Percentiles rank a stretch among this genome's conserved stretches.
These are phyloP conservation scores for Euphorbia pulcherrima DNA, from an alignment of 345 rosid genomes.

Conservation along the genomic window DNA sequence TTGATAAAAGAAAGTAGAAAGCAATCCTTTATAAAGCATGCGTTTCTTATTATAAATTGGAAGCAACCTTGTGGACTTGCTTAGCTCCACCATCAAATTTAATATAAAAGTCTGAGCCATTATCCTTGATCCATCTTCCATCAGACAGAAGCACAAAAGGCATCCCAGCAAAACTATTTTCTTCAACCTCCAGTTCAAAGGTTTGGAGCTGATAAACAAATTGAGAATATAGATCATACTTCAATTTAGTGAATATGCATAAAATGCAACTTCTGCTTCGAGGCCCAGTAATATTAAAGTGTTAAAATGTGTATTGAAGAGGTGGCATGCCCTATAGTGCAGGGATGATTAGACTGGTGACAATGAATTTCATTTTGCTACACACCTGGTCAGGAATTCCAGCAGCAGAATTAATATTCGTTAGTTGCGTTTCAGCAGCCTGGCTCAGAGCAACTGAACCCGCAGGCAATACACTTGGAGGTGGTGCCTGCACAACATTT, in stretches of 20 bases:
- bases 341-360: slow-evolving; percentile 11
- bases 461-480: slow-evolving; percentile 57
- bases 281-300: neutral
- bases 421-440: slow-evolving; percentile 64
- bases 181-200: slow-evolving; percentile 68
- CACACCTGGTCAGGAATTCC: slow-evolving; percentile 64
- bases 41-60: slow-evolving; percentile 16
- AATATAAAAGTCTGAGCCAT: slow-evolving; percentile 70
- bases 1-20: slow-evolving; percentile 15
- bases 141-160: slow-evolving; percentile 76
- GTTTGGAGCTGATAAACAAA: slow-evolving; percentile 63
- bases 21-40: slow-evolving; percentile 2
- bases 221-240: neutral
- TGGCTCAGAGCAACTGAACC: slow-evolving; percentile 56
- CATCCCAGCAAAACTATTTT: slow-evolving; percentile 71
- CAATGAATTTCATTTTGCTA: slow-evolving; percentile 11
- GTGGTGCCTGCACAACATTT: slow-evolving; percentile 71
- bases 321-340: neutral
- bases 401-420: slow-evolving; percentile 26
- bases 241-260: neutral
- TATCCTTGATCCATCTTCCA: slow-evolving; percentile 80
- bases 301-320: neutral
- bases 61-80: slow-evolving; percentile 66
- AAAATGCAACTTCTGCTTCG: neutral
- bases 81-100: slow-evolving; percentile 48